phyloP scores from a whole-genome alignment of 2,329 filamentous ascomycete species.

The Exophiala xenobiotica region DNA sequence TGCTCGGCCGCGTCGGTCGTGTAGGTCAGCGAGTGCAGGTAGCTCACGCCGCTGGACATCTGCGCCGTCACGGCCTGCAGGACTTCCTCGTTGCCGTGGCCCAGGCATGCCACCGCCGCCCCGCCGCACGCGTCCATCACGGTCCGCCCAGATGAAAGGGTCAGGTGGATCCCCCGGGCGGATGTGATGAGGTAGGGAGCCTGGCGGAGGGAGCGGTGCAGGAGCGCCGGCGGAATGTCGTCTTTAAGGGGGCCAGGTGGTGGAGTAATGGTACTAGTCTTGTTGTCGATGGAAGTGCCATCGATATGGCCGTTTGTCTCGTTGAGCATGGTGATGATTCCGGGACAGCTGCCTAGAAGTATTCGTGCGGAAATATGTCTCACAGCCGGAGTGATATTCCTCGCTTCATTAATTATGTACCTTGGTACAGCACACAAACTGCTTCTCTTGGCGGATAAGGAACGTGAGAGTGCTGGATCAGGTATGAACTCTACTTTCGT shows the following conservation, averaged over 20 bases:
- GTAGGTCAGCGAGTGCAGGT: constrained; percentile 61
- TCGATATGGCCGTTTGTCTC: not conserved
- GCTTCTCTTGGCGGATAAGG: too few relatives aligned
- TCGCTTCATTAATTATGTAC: too few relatives aligned
- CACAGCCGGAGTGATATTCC: too few relatives aligned
- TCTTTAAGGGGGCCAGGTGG: not conserved
- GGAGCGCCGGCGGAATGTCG: constrained; percentile 33
- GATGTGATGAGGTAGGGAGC: constrained; percentile 49
- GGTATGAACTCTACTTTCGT: too few relatives aligned
- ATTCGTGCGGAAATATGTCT: not conserved
- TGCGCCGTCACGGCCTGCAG: constrained; percentile 60
- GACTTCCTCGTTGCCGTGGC: constrained; percentile 63
- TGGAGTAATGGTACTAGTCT: not conserved
- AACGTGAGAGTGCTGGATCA: too few relatives aligned
- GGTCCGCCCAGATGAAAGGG: constrained; percentile 54
- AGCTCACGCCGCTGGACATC: constrained; percentile 45
- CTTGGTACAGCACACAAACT: too few relatives aligned
- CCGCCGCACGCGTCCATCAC: constrained; percentile 74
- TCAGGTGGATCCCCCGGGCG: constrained; percentile 53
- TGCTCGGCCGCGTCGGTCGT: constrained; percentile 55
- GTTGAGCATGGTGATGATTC: not conserved
- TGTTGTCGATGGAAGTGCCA: not conserved
- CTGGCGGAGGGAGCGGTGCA: constrained; percentile 53
- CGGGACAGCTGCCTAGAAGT: not conserved
- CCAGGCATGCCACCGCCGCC: constrained; percentile 68